These are phyloP conservation scores for Xylariaceae sp. DNA, from an alignment of 2,329 filamentous ascomycete genomes.

Conservation along the genomic window DNA sequence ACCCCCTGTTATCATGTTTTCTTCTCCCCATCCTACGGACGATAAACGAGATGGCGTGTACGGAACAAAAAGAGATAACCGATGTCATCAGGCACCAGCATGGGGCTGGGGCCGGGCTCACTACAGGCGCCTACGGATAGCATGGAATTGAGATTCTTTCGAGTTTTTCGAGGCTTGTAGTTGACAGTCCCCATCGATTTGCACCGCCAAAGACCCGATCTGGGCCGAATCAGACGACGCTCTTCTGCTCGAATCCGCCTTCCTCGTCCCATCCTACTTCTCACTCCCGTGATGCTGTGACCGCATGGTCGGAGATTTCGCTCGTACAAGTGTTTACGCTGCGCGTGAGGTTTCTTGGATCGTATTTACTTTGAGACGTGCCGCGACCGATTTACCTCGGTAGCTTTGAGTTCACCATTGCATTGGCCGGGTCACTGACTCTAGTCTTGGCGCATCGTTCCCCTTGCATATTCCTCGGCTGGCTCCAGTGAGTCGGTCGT, in stretches of 20 bases:
- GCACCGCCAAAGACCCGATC: slow-evolving; percentile 21
- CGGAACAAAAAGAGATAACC: slow-evolving; percentile 15
- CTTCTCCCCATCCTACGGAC: slow-evolving; percentile 12
- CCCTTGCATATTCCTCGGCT: background rate
- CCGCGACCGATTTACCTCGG: background rate
- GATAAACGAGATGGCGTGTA: slow-evolving; percentile 17
- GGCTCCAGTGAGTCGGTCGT: background rate
- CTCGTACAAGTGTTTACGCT: background rate
- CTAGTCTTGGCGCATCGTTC: background rate
- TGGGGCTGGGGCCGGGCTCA: slow-evolving; percentile 33
- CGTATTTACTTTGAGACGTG: background rate
- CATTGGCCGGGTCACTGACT: background rate
- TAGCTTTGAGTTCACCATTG: no score
- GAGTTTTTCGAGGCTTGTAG: slow-evolving; percentile 31
- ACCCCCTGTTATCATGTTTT: background rate
- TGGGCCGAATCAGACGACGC: slow-evolving; percentile 7
- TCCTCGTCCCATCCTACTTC: background rate
- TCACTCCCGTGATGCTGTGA: background rate
- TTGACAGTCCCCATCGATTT: slow-evolving; percentile 31
- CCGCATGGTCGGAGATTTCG: background rate
- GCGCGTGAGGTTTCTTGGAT: background rate
- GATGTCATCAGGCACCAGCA: slow-evolving; percentile 29
- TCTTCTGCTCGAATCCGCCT: slow-evolving; percentile 1
- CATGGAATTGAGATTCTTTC: slow-evolving; percentile 43
- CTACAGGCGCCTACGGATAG: slow-evolving; percentile 53